phyloP scores from a whole-genome alignment of 169 alveolate genomes.

The Plasmodium gaboni region DNA sequence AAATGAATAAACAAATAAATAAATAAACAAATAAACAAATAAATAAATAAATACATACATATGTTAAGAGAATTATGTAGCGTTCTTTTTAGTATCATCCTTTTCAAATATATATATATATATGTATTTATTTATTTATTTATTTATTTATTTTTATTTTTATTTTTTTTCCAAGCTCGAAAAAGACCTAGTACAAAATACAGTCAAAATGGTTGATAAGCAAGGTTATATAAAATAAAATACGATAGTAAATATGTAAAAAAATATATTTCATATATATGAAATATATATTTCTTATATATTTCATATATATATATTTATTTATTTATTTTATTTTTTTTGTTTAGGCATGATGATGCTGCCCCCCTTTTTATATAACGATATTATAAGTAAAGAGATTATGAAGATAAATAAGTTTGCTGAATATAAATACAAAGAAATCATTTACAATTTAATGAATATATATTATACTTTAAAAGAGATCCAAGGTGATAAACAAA shows the following conservation, averaged over 20 bases:
- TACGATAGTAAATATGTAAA: neutral
- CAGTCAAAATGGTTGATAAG: conserved; percentile 56
- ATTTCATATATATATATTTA: neutral
- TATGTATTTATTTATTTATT: neutral
- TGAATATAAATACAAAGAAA: conserved; percentile 77
- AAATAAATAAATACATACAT: neutral
- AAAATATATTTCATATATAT: neutral
- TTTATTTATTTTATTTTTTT: neutral
- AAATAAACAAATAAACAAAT: no score
- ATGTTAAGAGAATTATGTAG: neutral
- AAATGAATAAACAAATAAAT: neutral
- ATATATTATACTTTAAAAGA: conserved; percentile 71
- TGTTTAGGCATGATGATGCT: conserved; percentile 62
- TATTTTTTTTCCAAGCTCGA: conserved; percentile 47
- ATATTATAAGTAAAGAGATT: conserved; percentile 78
- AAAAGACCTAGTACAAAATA: conserved; percentile 57
- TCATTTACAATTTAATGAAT: conserved; percentile 63
- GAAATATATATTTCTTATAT: no score
- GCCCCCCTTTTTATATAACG: conserved; percentile 76
- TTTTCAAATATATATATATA: neutral
- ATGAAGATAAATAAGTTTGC: conserved; percentile 79
- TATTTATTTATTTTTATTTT: neutral
- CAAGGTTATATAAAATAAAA: conserved; percentile 29
- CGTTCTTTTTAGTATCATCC: no score
- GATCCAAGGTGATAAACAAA: neutral